Base-by-base conservation (phyloP, 805 yeast genomes). In the Hanseniaspora opuntiae region DNA sequence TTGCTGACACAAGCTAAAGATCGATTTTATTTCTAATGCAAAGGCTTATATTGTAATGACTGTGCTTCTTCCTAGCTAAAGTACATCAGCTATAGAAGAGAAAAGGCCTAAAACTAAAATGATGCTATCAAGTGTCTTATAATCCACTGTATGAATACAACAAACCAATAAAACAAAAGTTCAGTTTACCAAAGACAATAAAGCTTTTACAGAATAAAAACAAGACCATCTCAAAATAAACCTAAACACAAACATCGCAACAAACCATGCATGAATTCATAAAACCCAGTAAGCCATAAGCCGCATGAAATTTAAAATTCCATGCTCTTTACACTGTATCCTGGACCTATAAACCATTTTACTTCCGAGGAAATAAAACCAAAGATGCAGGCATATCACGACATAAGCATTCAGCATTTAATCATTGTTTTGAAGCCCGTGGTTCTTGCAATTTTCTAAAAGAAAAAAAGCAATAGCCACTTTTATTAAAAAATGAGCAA, bases 1-100 rank as follows among this genome's bases (percentile, higher is more conserved):
- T 33, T 16, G 22, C 22, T 28, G n/a, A 11, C 22, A 35, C 10
- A 44, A 12, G 47, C 30, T 19, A 44, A 44, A 44, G 25, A 44
- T 44, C 37, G 24, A 44, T 41, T 51, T 32, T 51, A 51, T 51
- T 44, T 37, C 54, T 44, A 51, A 51, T 30, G 54, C 48, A 51
- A 51, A 51, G 54, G 54, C 48, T 51, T 51, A 51, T 51, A 51
- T 51, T 51, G 45, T 36, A 51, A 51, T 51, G 33, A 51, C 54
- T 33, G 54, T 51, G 14, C 47, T 41, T 36, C 16, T 37, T 36
- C 28, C 19, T 37, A 20, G 11, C 10, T 17, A 9, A 12, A 22
- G 37, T 39, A 39, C 30, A 17, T 12, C 25, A 44, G 30, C 19
- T 14, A 32, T 19, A 44, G n/a, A 28, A 37, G 33, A 28, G 8